These are phyloP conservation scores for Aurantiochytrium sp. DNA, from an alignment of 108 stramenopile genomes.

Conservation along the genomic window DNA sequence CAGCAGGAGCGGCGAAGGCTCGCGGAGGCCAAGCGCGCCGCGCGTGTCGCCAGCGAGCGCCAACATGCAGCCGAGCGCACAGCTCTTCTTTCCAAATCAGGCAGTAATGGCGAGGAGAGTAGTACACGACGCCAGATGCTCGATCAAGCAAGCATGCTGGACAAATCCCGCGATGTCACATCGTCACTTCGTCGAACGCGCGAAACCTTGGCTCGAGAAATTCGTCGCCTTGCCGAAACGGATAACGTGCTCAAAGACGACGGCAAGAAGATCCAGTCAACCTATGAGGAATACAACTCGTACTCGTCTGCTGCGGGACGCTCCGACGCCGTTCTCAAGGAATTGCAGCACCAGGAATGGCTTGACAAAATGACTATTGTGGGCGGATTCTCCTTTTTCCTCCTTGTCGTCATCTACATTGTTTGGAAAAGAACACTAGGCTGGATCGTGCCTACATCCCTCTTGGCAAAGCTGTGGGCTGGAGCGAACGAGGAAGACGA, in stretches of 20 bases:
- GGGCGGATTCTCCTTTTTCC: not conserved
- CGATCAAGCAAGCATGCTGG: not conserved
- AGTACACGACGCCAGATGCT: not conserved
- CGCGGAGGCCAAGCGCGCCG: not conserved
- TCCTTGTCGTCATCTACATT: constrained; percentile 1
- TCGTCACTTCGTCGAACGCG: not conserved
- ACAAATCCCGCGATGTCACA: not conserved
- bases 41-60: not conserved
- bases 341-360: not conserved
- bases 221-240: not conserved
- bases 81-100: not conserved
- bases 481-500: no score
- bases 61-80: not conserved
- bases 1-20: not conserved
- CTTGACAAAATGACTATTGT: not conserved
- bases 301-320: not conserved
- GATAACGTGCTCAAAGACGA: not conserved
- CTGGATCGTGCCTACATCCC: not conserved
- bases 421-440: not conserved
- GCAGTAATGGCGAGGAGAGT: not conserved
- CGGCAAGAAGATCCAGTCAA: not conserved
- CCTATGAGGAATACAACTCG: not conserved
- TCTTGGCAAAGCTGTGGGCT: not conserved
- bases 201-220: not conserved
- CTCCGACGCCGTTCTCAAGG: not conserved